Conservation (phyloP, 768 basidiomycete genomes). For the Psilocybe sp. region DNA sequence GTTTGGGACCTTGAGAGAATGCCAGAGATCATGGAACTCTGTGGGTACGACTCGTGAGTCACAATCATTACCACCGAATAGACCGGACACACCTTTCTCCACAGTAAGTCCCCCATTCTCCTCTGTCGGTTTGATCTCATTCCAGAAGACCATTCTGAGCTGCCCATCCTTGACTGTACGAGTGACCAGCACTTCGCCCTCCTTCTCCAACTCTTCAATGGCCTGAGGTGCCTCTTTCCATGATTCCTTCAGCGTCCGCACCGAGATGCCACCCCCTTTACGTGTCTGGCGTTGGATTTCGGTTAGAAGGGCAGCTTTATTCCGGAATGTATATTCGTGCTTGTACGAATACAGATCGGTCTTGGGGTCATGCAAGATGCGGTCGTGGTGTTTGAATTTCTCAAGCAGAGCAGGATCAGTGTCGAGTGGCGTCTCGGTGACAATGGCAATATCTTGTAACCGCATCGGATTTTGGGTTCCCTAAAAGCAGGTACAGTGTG, state of each 20-base stretch:
- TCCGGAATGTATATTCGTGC: slow-evolving; percentile 86
- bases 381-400: slow-evolving; percentile 80
- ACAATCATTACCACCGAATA: neutral
- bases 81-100: slow-evolving; percentile 64
- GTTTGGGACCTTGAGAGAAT: slow-evolving; percentile 77
- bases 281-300: slow-evolving; percentile 86
- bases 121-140: slow-evolving; percentile 78
- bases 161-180: slow-evolving; percentile 82
- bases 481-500: slow-evolving; percentile 25
- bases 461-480: slow-evolving; percentile 79
- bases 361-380: slow-evolving; percentile 75
- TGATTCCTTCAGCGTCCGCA: slow-evolving; percentile 82
- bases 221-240: slow-evolving; percentile 86
- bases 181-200: slow-evolving; percentile 87
- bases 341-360: slow-evolving; percentile 87
- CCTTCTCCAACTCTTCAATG: slow-evolving; percentile 86
- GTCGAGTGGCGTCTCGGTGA: slow-evolving; percentile 75
- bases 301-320: slow-evolving; percentile 77
- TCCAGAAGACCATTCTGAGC: slow-evolving; percentile 85
- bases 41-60: slow-evolving; percentile 8
- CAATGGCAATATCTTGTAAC: slow-evolving; percentile 82
- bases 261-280: slow-evolving; percentile 81
- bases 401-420: slow-evolving; percentile 69
- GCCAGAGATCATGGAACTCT: slow-evolving; percentile 92
- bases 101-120: slow-evolving; percentile 68